These are phyloP conservation scores for Septoria linicola DNA, from an alignment of 2,329 filamentous ascomycete species.

Conservation along the genomic window DNA sequence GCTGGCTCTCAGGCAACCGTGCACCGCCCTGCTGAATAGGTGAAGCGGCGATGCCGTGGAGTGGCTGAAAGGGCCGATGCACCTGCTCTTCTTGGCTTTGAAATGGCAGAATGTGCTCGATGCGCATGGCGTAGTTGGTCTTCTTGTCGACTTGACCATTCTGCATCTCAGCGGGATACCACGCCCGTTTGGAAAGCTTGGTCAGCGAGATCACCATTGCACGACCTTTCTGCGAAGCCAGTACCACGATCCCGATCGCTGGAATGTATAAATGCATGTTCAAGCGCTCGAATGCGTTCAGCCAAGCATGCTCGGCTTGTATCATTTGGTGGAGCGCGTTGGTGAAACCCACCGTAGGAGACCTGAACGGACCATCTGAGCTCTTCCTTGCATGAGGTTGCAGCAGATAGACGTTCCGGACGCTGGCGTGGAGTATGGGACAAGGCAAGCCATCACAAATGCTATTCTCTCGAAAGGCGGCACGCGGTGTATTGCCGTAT, in stretches of 20 bases:
- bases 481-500: conserved; percentile 30
- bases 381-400: conserved; percentile 36
- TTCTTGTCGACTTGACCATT: conserved; percentile 18
- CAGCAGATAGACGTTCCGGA: conserved; percentile 46
- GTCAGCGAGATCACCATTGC: conserved; percentile 64
- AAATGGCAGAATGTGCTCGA: conserved; percentile 58
- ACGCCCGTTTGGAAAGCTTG: conserved; percentile 22
- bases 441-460: conserved; percentile 38
- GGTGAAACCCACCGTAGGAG: conserved; percentile 41
- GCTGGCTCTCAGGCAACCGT: conserved; percentile 36
- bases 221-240: conserved; percentile 66
- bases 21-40: conserved; percentile 59
- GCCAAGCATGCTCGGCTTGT: conserved; percentile 29
- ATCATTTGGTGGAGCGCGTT: conserved; percentile 38
- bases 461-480: conserved; percentile 27
- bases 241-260: conserved; percentile 66
- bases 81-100: conserved; percentile 52
- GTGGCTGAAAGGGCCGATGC: conserved; percentile 49
- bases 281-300: conserved; percentile 51
- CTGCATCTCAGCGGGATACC: conserved; percentile 20
- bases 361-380: conserved; percentile 14
- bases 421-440: conserved; percentile 44
- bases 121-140: conserved; percentile 48
- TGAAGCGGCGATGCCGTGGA: conserved; percentile 67
- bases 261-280: conserved; percentile 65